phyloP scores from a whole-genome alignment of 2,329 filamentous ascomycete genomes.

The Ophiostoma angusticollis region DNA sequence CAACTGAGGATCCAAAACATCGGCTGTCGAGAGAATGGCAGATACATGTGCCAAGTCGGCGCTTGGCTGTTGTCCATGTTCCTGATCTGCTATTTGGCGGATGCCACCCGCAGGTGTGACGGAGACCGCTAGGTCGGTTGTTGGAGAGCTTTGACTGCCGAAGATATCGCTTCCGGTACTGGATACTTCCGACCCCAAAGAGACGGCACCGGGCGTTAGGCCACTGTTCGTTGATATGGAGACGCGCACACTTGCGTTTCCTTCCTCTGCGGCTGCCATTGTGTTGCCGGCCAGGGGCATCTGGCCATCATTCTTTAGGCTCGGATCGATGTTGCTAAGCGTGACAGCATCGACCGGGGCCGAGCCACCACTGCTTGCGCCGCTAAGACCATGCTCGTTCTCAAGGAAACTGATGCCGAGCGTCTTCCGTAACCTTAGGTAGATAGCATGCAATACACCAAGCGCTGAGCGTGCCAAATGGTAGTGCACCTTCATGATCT shows the following conservation, averaged over 20 bases:
- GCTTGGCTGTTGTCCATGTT: too few relatives aligned
- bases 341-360: constrained; percentile 11
- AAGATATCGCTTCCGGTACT: constrained; percentile 9
- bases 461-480: constrained; percentile 39
- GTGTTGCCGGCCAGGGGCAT: background rate
- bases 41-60: too few relatives aligned
- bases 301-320: constrained; percentile 9
- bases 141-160: background rate
- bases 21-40: too few relatives aligned
- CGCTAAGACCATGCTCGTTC: constrained; percentile 11
- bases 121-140: background rate
- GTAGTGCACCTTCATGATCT: constrained; percentile 41
- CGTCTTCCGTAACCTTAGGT: constrained; percentile 38
- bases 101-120: too few relatives aligned
- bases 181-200: constrained; percentile 2
- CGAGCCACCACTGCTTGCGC: background rate
- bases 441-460: constrained; percentile 42
- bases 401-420: constrained; percentile 24
- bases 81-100: too few relatives aligned
- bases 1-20: constrained; percentile 3
- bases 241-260: constrained; percentile 1
- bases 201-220: constrained; percentile 6
- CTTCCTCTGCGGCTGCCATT: background rate
- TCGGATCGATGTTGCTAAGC: constrained; percentile 14
- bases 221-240: background rate